Base-by-base conservation (phyloP, 73 alveolate genomes). In the Uronychia setigera region DNA sequence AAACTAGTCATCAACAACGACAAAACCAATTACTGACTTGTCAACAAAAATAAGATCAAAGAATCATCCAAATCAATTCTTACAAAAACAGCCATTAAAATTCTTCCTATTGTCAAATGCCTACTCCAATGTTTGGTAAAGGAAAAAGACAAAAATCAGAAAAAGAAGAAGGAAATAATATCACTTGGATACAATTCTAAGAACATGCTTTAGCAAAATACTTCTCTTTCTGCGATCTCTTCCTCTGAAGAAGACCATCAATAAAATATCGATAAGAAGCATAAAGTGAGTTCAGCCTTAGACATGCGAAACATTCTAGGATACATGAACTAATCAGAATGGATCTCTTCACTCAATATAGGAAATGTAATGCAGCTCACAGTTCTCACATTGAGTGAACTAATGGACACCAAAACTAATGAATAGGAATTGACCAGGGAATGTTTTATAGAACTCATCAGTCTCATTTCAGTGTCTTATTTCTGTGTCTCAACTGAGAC, bases 291-390 rank as follows among this genome's bases (percentile, higher is more conserved):
- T 46, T 19, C 1, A 5, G 26, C 79, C 5, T 5, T 19, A 0
- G 91, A 85, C 81, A 85, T 85, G 91, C 76, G 77, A 33, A 85
- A 85, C 32, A 77, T 85, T 9, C 76, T 85, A 14, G 91, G 91
- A 1, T 85, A 85, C 77, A 34, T 85, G 58, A 85, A 85, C 77
- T 31, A 85, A 58, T 80, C 86, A 0, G 91, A 85, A 57, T 85
- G 91, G 91, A 85, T 84, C 1, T 29, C 28, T 27, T 35, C 86
- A 19, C 46, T 85, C 27, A 46, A 67, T 78, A 85, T 85, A 13
- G 91, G 91, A 1, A 77, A 79, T 31, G 77, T 85, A 1, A 85
- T 85, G 91, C 86, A 85, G 58, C 79, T 85, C 1, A 29, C 58
- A 35, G 85, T 84, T 26, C 58, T 77, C 60, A 29, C 78, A 1